These are phyloP conservation scores for Pseudogymnoascus sp. DNA, from an alignment of 2,329 filamentous ascomycete species.

Conservation along the genomic window DNA sequence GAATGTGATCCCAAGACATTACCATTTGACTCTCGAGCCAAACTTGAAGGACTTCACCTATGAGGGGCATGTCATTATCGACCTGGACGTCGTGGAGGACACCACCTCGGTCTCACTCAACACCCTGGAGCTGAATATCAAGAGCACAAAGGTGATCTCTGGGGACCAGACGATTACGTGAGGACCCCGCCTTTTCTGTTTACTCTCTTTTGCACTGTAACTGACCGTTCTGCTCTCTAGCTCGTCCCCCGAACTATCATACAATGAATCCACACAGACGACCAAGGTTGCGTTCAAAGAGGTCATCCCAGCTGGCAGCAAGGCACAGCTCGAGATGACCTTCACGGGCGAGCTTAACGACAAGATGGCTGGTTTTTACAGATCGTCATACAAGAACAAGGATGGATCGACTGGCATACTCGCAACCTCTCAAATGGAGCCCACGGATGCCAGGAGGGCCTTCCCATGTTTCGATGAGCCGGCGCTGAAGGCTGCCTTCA, in stretches of 20 bases:
- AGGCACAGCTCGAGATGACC: conserved; percentile 68
- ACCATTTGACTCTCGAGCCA: conserved; percentile 85
- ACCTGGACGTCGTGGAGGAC: conserved; percentile 79
- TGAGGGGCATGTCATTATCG: conserved; percentile 75
- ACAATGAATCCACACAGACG: conserved; percentile 73
- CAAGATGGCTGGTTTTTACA: conserved; percentile 97
- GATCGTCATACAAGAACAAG: conserved; percentile 80
- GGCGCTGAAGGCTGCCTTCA: conserved; percentile 86
- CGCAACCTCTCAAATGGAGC: conserved; percentile 92
- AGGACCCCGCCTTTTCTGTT: conserved; percentile 17
- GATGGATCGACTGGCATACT: conserved; percentile 75
- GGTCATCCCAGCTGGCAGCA: conserved; percentile 63
- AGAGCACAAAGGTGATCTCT: conserved; percentile 60
- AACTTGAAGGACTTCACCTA: conserved; percentile 84
- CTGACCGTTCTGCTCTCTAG: conserved; percentile 34
- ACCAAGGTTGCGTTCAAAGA: conserved; percentile 75
- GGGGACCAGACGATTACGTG: conserved; percentile 47
- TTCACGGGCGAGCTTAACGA: conserved; percentile 80
- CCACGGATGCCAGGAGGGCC: conserved; percentile 83
- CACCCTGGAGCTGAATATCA: conserved; percentile 77
- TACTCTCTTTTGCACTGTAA: conserved; percentile 14
- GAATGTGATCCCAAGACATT: conserved; percentile 88
- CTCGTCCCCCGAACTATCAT: conserved; percentile 59
- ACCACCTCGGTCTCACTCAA: conserved; percentile 82
- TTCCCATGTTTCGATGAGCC: conserved; percentile 98